Percentiles rank a stretch among this genome's conserved stretches.
Conservation (phyloP, 108 stramenopile species). For the Nitzschia palea region DNA sequence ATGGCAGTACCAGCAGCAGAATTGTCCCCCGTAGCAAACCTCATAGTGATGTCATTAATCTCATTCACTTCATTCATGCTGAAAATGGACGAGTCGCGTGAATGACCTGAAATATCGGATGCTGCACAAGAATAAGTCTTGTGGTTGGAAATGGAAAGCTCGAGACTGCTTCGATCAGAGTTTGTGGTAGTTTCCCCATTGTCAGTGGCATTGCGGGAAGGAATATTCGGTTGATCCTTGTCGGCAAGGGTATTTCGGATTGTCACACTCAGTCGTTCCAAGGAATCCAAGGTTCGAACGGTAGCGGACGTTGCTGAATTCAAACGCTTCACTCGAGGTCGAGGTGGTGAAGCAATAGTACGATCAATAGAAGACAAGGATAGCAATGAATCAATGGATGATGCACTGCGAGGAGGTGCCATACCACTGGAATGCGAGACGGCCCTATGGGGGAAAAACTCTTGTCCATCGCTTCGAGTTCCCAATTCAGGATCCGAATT, state of each 20-base stretch:
- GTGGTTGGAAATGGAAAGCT: neutral
- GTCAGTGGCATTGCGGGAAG: neutral
- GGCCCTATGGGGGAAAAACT: neutral
- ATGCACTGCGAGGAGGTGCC: neutral
- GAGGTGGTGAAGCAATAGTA: too few relatives aligned
- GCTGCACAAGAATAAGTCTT: neutral
- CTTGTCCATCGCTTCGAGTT: neutral
- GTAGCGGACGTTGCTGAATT: neutral
- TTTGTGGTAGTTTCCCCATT: neutral
- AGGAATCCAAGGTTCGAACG: neutral
- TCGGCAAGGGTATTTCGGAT: neutral
- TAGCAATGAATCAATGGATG: neutral
- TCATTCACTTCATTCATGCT: too few relatives aligned
- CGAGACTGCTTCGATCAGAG: neutral
- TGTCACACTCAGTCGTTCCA: neutral
- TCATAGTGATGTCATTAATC: too few relatives aligned
- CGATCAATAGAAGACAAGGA: neutral
- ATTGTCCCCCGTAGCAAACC: too few relatives aligned
- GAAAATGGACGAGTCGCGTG: neutral
- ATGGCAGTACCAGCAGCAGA: too few relatives aligned
- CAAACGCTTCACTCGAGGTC: neutral
- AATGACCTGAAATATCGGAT: neutral
- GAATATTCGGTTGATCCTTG: neutral
- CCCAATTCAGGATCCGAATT: neutral
- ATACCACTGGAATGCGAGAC: neutral